Evolutionary conservation across 176 grass and related monocot species (phyloP).

Genomic region (Poa annua): DNA sequence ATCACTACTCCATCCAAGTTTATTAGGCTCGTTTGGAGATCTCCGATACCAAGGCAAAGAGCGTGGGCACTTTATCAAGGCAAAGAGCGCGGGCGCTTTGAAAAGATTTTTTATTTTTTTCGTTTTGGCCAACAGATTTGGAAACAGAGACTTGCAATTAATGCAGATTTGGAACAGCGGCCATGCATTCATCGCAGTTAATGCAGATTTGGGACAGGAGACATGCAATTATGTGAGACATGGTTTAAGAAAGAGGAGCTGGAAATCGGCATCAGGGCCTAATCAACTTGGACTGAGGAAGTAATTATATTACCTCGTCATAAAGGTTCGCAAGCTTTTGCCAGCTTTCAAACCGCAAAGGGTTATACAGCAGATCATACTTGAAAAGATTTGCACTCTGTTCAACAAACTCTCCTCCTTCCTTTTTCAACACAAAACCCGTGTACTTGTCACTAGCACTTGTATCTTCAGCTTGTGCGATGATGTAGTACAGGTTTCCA

Average conservation of each 20-base stretch:
- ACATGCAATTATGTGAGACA: background rate
- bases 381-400: conserved; percentile 96
- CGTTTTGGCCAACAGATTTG: background rate
- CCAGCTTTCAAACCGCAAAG: conserved; percentile 88
- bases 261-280: conserved; percentile 12
- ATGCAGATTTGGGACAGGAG: background rate
- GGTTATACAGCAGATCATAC: conserved; percentile 95
- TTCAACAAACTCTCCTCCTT: conserved; percentile 96
- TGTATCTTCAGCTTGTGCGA: conserved; percentile 89
- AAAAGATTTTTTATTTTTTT: background rate
- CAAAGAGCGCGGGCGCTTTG: background rate
- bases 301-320: conserved; percentile 74
- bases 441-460: conserved; percentile 93
- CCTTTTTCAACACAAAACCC: conserved; percentile 97
- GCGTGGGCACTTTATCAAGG: background rate
- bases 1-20: conserved; percentile 32
- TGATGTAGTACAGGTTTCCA: conserved; percentile 83
- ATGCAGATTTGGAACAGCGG: background rate
- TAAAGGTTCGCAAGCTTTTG: conserved; percentile 93
- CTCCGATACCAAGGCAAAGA: background rate
- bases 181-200: background rate
- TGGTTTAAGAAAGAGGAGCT: background rate
- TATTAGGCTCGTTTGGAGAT: background rate
- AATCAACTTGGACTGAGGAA: background rate
- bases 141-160: background rate